Evolutionary conservation across 177 flowering plant species (phyloP).

Genomic region (Telopea speciosissima): DNA sequence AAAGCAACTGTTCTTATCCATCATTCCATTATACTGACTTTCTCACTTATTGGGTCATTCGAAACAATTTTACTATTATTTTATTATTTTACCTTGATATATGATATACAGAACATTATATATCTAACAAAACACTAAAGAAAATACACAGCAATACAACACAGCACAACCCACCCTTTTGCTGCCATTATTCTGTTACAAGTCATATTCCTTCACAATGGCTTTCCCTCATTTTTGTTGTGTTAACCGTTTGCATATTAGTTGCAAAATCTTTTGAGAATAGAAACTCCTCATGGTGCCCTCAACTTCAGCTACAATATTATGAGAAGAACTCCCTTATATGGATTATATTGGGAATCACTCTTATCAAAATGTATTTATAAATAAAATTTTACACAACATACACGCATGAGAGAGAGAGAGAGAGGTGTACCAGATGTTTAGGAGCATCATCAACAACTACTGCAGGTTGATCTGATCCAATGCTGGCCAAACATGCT

Average conservation of each 20-base stretch:
- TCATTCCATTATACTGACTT: no score
- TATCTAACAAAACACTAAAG: no score
- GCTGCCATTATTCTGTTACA: not conserved
- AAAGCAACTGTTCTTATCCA: no score
- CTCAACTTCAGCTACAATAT: not conserved
- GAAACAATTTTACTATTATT: no score
- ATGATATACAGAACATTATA: no score
- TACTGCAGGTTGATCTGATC: slow-evolving; percentile 97
- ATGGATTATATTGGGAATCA: not conserved
- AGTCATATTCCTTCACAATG: not conserved
- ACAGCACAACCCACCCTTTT: not conserved
- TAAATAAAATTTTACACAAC: not conserved
- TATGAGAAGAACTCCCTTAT: not conserved
- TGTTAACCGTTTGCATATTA: not conserved
- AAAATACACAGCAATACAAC: not conserved
- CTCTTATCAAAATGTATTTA: not conserved
- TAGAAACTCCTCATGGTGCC: not conserved
- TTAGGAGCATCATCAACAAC: slow-evolving; percentile 91
- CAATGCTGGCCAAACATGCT: slow-evolving; percentile 75
- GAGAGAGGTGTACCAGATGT: slow-evolving; percentile 49
- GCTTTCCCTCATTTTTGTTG: not conserved
- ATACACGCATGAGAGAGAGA: not conserved
- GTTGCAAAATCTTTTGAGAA: not conserved
- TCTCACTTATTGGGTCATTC: no score
- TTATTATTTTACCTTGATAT: no score